Evolutionary conservation across 2,329 filamentous ascomycete species (phyloP).

Genomic region (Chaetomium sp.): DNA sequence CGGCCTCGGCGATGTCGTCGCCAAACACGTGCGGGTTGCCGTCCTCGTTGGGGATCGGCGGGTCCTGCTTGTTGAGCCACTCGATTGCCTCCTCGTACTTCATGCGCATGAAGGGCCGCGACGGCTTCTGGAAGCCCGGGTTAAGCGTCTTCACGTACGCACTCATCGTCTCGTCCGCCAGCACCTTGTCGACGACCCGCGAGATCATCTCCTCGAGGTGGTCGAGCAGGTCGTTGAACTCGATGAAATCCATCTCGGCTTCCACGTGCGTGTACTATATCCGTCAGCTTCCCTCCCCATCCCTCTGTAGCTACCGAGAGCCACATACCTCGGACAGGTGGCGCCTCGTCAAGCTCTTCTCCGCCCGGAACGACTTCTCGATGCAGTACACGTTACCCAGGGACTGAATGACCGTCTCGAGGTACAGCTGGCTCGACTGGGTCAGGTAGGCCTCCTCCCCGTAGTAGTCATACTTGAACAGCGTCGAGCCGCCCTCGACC

Average conservation of each 20-base stretch:
- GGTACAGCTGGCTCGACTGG: slow-evolving; percentile 95
- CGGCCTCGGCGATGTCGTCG: slow-evolving; percentile 97
- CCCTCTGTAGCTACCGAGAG: too few species aligned
- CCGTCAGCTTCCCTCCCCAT: background rate
- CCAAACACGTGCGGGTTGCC: slow-evolving; percentile 88
- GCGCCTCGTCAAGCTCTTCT: slow-evolving; percentile 91
- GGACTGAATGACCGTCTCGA: slow-evolving; percentile 89
- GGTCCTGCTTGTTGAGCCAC: slow-evolving; percentile 85
- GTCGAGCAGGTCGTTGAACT: slow-evolving; percentile 81
- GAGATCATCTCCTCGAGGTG: slow-evolving; percentile 89
- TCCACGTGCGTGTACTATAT: slow-evolving; percentile 85
- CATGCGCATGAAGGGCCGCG: slow-evolving; percentile 91
- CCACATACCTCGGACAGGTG: slow-evolving; percentile 71
- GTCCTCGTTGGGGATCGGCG: slow-evolving; percentile 84
- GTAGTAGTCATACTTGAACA: slow-evolving; percentile 71
- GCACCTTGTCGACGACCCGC: slow-evolving; percentile 75
- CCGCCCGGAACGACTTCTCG: slow-evolving; percentile 97
- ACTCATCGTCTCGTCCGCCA: slow-evolving; percentile 73
- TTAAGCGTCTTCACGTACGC: slow-evolving; percentile 82
- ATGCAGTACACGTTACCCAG: slow-evolving; percentile 97
- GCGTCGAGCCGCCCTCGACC: slow-evolving; percentile 87
- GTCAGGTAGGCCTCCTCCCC: slow-evolving; percentile 88
- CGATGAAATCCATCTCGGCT: slow-evolving; percentile 94
- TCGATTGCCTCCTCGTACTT: slow-evolving; percentile 90
- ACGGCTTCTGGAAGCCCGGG: slow-evolving; percentile 81